A percentile compares a stretch with the other conserved stretches of the same genome.
Conservation (phyloP, 129 eudicot species). For the Dittrichia graveolens region DNA sequence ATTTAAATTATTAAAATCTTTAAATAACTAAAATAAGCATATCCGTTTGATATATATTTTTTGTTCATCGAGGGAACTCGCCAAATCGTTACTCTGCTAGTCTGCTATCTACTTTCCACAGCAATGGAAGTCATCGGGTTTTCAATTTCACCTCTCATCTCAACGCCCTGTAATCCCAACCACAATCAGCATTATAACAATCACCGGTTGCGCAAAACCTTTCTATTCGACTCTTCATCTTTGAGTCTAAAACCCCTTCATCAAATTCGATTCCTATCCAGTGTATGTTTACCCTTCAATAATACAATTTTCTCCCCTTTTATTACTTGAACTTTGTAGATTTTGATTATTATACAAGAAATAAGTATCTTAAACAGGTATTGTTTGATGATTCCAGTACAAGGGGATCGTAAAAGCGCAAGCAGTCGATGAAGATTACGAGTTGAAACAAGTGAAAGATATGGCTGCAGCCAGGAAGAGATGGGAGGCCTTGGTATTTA, state of each 20-base stretch:
- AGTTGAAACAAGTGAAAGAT: constrained; percentile 79
- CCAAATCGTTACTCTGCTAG: constrained; percentile 12
- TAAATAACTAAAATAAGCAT: too few species aligned
- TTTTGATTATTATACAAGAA: not conserved
- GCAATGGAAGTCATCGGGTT: constrained; percentile 53
- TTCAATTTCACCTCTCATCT: constrained; percentile 44
- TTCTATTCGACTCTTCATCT: constrained; percentile 33
- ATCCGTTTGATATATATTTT: constrained; percentile 18
- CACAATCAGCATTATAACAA: constrained; percentile 4
- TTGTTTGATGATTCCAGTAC: constrained; percentile 32
- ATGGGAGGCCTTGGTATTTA: constrained; percentile 89
- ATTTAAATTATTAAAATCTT: too few species aligned
- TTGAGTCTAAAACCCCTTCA: constrained; percentile 20
- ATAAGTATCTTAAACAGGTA: not conserved
- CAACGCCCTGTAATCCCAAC: constrained; percentile 15
- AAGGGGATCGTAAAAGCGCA: constrained; percentile 53
- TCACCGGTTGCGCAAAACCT: constrained; percentile 26
- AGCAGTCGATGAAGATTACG: constrained; percentile 84
- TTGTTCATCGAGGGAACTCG: not conserved
- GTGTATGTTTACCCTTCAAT: constrained; percentile 27
- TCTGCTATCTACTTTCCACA: constrained; percentile 28
- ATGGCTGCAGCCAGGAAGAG: constrained; percentile 98
- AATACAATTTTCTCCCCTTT: not conserved
- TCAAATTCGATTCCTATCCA: constrained; percentile 28
- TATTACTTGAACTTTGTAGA: not conserved